These are phyloP conservation scores for Pseudohalonectria lignicola DNA, from an alignment of 2,329 filamentous ascomycete genomes.

Conservation along the genomic window DNA sequence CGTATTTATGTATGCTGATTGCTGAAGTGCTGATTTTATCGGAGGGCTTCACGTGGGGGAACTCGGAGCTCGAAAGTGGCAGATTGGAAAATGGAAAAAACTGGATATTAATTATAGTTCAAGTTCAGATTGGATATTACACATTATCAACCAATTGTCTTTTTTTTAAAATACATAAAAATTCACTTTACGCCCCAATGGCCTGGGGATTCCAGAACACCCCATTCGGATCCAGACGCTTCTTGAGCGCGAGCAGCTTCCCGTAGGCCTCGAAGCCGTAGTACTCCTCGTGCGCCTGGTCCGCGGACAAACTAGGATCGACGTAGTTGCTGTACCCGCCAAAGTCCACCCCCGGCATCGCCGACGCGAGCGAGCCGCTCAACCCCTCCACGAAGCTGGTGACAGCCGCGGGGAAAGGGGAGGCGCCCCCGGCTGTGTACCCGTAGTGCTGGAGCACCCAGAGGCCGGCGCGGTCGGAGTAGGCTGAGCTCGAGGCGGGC, in stretches of 20 bases:
- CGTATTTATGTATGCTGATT: too few species aligned
- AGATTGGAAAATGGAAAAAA: too few species aligned
- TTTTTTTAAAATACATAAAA: too few species aligned
- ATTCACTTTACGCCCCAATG: constrained; percentile 4
- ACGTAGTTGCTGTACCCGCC: constrained; percentile 44
- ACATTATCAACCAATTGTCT: too few species aligned
- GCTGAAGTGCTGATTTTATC: too few species aligned
- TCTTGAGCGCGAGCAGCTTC: constrained; percentile 25
- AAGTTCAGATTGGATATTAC: too few species aligned
- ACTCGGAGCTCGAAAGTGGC: too few species aligned
- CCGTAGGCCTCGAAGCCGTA: constrained; percentile 27
- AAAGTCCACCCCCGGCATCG: constrained; percentile 22
- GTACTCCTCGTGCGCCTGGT: constrained; percentile 36
- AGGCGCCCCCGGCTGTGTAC: constrained; percentile 12
- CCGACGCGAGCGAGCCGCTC: constrained; percentile 20
- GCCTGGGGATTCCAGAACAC: constrained; percentile 29
- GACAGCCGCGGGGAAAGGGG: constrained; percentile 21
- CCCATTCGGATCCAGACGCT: constrained; percentile 24
- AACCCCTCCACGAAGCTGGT: constrained; percentile 28
- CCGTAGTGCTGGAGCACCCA: constrained; percentile 41
- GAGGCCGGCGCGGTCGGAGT: constrained; percentile 30
- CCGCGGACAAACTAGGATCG: constrained; percentile 33
- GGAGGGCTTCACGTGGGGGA: too few species aligned
- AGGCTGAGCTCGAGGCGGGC: constrained; percentile 17
- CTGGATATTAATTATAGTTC: too few species aligned